Evolutionary conservation across 352 stramenopile species (phyloP), one percentile per base, ranked within the genome.

Genomic region (Phytophthora colocasiae): DNA sequence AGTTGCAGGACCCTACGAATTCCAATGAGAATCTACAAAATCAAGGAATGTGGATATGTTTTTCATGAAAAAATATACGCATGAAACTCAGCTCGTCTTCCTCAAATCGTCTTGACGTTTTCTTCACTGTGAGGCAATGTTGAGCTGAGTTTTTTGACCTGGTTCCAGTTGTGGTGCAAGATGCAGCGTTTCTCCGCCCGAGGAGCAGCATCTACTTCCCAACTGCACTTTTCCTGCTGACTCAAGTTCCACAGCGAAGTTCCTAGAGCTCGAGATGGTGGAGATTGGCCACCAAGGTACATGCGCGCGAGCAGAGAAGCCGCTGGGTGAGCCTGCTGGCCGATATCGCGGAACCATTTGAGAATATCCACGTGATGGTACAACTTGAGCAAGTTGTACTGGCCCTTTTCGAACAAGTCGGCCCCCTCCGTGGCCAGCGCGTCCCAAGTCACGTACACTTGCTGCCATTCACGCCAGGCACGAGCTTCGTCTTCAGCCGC

Each of bases 281-380:
- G 32, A 17, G 19, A 22, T 50, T 68, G 68, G 15, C 61, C 60
- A 1, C 61, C 61, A 43, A 81, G 58, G 40, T 81, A 78, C 14
- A 71, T 65, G 10, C 73, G 73, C 14, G 73, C 73, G 6, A 80
- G 48, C 29, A 80, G 53, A 11, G 73, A 66, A 10, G 67, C 69
- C 38, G 69, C 60, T 50, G 73, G 69, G 11, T 78, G 48, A 1
- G 66, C 44, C 26, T 73, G 63, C 40, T 72, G 56, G 9, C 73
- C 73, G 46, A 70, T 45, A n/a, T 71, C 56, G 31, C 53, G 65
- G 47, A 81, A 78, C 73, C 73, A 81, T 43, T 69, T 66, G 3
- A 81, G 66, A 44, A 81, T 72, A 48, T 81, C 38, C 47, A 81
- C 73, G 38, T 74, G 69, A 45, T 81, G 73, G 41, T 76, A 81